Conservation (phyloP, 805 yeast species). For the Isabelozyma gotoi region DNA sequence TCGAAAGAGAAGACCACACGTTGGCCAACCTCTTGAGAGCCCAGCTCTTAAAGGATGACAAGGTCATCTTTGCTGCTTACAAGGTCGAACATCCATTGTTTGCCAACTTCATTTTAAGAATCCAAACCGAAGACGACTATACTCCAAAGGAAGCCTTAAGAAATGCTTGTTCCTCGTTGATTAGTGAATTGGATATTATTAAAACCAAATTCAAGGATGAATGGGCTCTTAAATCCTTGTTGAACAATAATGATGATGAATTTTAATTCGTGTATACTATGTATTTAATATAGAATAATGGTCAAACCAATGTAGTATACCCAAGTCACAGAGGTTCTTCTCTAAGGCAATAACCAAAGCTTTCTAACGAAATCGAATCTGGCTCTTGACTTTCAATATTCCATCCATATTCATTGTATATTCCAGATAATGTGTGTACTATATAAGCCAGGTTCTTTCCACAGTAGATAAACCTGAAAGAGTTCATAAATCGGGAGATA, state of each 20-base stretch:
- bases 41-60: slow-evolving; percentile 80
- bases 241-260: slow-evolving; percentile 43
- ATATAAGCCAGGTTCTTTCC: too few species aligned
- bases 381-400: too few species aligned
- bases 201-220: slow-evolving; percentile 82
- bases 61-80: slow-evolving; percentile 95
- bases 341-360: too few species aligned
- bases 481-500: too few species aligned
- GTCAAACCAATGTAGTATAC: not conserved
- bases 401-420: too few species aligned
- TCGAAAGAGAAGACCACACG: slow-evolving; percentile 97
- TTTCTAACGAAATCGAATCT: too few species aligned
- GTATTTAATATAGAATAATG: not conserved
- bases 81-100: slow-evolving; percentile 97
- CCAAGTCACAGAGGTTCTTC: too few species aligned
- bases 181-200: slow-evolving; percentile 72
- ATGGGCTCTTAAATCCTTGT: slow-evolving; percentile 84
- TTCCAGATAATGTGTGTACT: too few species aligned
- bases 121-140: slow-evolving; percentile 95
- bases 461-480: too few species aligned
- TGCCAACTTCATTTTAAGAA: slow-evolving; percentile 90
- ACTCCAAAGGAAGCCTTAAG: slow-evolving; percentile 87
- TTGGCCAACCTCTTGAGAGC: slow-evolving; percentile 86
- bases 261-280: not conserved
- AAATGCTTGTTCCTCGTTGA: slow-evolving; percentile 83